phyloP scores from a whole-genome alignment of 176 grass and related monocot genomes.

The Aegilops tauschii region DNA sequence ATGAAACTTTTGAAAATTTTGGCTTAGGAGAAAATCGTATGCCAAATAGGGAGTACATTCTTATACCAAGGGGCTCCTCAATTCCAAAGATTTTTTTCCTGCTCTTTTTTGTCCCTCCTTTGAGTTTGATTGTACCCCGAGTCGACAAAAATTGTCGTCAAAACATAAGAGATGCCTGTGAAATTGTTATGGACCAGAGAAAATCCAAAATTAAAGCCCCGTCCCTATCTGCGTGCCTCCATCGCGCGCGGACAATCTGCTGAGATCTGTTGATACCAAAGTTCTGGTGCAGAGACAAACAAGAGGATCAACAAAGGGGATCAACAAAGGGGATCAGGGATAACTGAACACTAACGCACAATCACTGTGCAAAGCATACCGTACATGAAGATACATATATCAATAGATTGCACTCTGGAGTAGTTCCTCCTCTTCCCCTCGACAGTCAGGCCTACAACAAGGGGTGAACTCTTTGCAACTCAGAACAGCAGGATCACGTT shows the following conservation, averaged over 20 bases:
- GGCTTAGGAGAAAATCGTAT: not conserved
- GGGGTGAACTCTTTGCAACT: slow-evolving; percentile 6
- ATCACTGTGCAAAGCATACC: not conserved
- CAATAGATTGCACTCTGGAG: not conserved
- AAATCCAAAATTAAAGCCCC: not conserved
- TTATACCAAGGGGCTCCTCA: not conserved
- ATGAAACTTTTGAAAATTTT: not conserved
- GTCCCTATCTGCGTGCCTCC: not conserved
- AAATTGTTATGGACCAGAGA: not conserved
- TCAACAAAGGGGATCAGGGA: not conserved
- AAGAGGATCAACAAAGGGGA: not conserved
- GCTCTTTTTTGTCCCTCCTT: not conserved
- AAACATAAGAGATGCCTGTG: not conserved
- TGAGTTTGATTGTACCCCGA: not conserved
- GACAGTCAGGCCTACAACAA: not conserved
- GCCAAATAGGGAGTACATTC: too few species aligned
- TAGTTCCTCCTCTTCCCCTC: not conserved
- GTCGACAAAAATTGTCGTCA: not conserved
- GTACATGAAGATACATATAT: not conserved
- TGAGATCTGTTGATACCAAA: not conserved
- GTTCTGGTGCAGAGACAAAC: not conserved
- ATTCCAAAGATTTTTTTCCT: not conserved
- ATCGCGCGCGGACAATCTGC: not conserved
- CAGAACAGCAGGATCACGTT: slow-evolving; percentile 65
- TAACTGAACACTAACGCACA: not conserved